Base-by-base conservation (phyloP, 805 yeast species). In the Ogataea trehaloabstinens region DNA sequence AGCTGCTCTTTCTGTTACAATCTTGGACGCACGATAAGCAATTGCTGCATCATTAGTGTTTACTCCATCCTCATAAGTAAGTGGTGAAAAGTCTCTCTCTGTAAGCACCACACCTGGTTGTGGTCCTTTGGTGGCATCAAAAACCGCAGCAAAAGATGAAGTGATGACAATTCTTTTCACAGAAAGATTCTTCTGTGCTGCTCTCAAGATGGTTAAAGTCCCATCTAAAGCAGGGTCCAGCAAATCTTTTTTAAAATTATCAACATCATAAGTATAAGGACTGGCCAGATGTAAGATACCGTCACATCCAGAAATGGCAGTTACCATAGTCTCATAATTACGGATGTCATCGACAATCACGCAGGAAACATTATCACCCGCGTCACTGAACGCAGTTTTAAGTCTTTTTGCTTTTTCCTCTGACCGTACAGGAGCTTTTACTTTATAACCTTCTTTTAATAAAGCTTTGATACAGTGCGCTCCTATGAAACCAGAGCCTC, bases 251-350 rank as follows among this genome's bases (percentile, higher is more conserved):
- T 71, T 80, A 22, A 49, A 54, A 24, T 71, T 62, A 11, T 64
- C 57, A 16, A 66, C 58, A 8, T 69, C 65, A 53, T 68, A 72
- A 19, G 68, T 62, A 53, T 73, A 73, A 11, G 85, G 84, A 11
- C 82, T 72, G 2, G 86, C 85, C 7, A 81, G 70, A 56, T 80
- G 86, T 29, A 79, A 48, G 35, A 80, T 78, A 24, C 70, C 74
- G 10, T 64, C 63, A 40, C 78, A 70, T 29, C 78, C 81, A 24
- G 73, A 71, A 43, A 72, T 70, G 22, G 60, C 56, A 17, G 61
- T 63, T 48, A 68, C 56, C 47, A 78, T 64, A 0, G 70, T 68
- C 6, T 55, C 55, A 39, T 71, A 62, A 11, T 60, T 56, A 6
- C 65, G 66, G 35, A 78, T 68, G 46, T 76, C 82, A 4, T 60